phyloP scores from a whole-genome alignment of 2,329 filamentous ascomycete genomes.

The Canariomyces notabilis region DNA sequence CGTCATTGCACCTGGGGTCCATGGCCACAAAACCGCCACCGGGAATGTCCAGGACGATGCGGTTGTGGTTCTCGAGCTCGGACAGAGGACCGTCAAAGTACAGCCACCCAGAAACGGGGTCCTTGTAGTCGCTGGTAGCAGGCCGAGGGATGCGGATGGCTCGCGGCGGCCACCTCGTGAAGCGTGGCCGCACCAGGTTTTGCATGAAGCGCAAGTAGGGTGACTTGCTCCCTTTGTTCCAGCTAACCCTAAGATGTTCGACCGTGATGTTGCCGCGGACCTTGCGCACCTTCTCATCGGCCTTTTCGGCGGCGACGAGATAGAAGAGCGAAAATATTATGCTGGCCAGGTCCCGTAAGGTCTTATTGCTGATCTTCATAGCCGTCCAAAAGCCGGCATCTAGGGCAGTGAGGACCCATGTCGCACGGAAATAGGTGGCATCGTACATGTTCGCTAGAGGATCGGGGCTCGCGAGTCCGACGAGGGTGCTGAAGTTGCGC shows the following conservation, averaged over 20 bases:
- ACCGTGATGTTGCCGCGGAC: slow-evolving; percentile 82
- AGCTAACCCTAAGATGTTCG: slow-evolving; percentile 85
- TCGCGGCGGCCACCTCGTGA: slow-evolving; percentile 76
- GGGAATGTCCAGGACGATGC: slow-evolving; percentile 81
- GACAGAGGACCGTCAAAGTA: slow-evolving; percentile 88
- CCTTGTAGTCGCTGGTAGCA: slow-evolving; percentile 70
- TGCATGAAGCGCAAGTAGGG: slow-evolving; percentile 76
- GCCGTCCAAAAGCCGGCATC: slow-evolving; percentile 98
- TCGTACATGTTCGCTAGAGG: slow-evolving; percentile 93
- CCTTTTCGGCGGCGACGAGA: slow-evolving; percentile 84
- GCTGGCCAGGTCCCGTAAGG: slow-evolving; percentile 75
- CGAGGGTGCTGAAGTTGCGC: slow-evolving; percentile 88
- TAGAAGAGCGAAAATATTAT: slow-evolving; percentile 87
- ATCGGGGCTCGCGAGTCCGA: slow-evolving; percentile 87
- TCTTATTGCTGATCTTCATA: slow-evolving; percentile 79
- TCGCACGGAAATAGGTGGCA: slow-evolving; percentile 87
- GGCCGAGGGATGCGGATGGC: slow-evolving; percentile 82
- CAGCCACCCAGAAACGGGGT: slow-evolving; percentile 80
- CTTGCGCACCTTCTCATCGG: slow-evolving; percentile 93
- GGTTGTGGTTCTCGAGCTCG: slow-evolving; percentile 69
- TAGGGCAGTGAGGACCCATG: slow-evolving; percentile 90
- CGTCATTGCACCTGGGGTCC: slow-evolving; percentile 90
- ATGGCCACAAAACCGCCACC: slow-evolving; percentile 96
- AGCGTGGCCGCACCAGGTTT: slow-evolving; percentile 66
- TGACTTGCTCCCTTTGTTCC: slow-evolving; percentile 82